Evolutionary conservation across 1,139 yeast genomes (phyloP).

Genomic region (Torulaspora globosa): DNA sequence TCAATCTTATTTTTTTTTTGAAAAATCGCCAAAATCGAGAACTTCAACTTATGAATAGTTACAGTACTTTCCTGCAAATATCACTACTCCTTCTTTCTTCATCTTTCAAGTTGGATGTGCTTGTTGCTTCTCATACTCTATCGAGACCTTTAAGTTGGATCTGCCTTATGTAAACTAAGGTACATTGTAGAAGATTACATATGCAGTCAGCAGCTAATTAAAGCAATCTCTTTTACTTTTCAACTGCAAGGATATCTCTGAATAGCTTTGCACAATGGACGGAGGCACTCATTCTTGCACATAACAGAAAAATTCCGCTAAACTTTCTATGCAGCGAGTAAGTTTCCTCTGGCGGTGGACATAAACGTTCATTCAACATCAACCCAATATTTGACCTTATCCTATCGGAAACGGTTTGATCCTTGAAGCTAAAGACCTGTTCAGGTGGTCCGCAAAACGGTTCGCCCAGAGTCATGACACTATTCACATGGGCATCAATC

Average conservation of each 20-base stretch:
- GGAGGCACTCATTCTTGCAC: constrained; percentile 78
- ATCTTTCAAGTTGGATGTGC: neutral
- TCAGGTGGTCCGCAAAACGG: constrained; percentile 63
- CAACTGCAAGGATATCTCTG: constrained; percentile 48
- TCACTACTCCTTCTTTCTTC: neutral
- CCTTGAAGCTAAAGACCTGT: constrained; percentile 64
- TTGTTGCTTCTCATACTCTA: neutral
- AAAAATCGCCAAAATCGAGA: no score
- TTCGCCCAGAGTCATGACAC: constrained; percentile 87
- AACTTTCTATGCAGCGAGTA: constrained; percentile 90
- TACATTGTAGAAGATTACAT: neutral
- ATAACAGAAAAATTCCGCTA: constrained; percentile 87
- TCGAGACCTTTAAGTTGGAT: neutral
- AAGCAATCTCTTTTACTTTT: constrained; percentile 3
- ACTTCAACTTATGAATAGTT: no score
- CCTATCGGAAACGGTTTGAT: constrained; percentile 90
- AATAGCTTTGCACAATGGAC: constrained; percentile 82
- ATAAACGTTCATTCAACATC: constrained; percentile 85
- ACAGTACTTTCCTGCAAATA: no score
- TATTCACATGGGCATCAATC: constrained; percentile 90
- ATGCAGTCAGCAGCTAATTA: neutral
- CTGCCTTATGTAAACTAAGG: constrained; percentile 8
- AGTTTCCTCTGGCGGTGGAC: constrained; percentile 98
- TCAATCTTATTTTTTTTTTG: constrained; percentile 41
- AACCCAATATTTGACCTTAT: constrained; percentile 79